These are phyloP conservation scores for Panicum hallii DNA, from an alignment of 202 grass and related monocot species.

Conservation along the genomic window DNA sequence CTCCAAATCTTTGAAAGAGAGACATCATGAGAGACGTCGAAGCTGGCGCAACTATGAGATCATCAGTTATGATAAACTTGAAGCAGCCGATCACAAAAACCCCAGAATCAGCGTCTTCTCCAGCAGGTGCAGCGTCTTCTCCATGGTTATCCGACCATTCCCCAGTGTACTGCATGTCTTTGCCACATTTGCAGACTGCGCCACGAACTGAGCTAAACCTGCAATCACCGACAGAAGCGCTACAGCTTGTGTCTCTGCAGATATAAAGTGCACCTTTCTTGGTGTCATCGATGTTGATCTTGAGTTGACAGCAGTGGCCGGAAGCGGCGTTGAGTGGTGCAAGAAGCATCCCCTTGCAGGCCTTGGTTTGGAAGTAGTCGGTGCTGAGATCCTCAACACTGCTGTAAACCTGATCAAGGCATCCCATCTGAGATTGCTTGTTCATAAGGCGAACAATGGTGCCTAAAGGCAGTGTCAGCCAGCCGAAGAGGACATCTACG, in stretches of 20 bases:
- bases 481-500: slow-evolving; percentile 63
- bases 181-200: slow-evolving; percentile 9
- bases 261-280: neutral
- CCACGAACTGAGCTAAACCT: neutral
- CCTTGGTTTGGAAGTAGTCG: slow-evolving; percentile 35
- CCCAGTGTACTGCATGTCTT: neutral
- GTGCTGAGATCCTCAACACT: slow-evolving; percentile 43
- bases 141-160: neutral
- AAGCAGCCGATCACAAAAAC: neutral
- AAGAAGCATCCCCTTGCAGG: slow-evolving; percentile 61
- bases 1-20: neutral
- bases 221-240: neutral
- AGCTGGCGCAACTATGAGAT: neutral
- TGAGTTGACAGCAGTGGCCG: neutral
- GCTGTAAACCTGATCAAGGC: slow-evolving; percentile 57
- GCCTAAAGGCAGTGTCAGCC: slow-evolving; percentile 62
- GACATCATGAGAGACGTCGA: neutral
- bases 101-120: neutral
- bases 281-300: slow-evolving; percentile 13
- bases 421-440: slow-evolving; percentile 42
- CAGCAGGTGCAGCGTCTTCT: neutral
- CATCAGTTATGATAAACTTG: slow-evolving; percentile 10
- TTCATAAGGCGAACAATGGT: slow-evolving; percentile 49
- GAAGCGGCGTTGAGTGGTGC: slow-evolving; percentile 18
- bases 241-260: too few species aligned